A percentile compares a stretch with the other conserved stretches of the same genome.
Evolutionary conservation across 305 asterid genomes (phyloP).

Genomic region (Andrographis paniculata): DNA sequence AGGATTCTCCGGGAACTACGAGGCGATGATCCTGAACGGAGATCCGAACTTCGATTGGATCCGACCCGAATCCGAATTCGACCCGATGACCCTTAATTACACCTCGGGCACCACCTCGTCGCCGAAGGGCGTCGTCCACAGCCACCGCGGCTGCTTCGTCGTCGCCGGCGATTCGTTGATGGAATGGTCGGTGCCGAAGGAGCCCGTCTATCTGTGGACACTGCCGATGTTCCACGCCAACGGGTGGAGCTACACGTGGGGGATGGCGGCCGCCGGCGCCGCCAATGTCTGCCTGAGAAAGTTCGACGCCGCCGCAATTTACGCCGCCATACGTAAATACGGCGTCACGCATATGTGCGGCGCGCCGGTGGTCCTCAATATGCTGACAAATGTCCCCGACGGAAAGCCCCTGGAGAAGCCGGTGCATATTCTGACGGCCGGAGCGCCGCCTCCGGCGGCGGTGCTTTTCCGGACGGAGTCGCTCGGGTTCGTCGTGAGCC

Average conservation of each 20-base stretch:
- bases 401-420: constrained; percentile 29
- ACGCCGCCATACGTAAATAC: constrained; percentile 30
- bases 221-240: constrained; percentile 93
- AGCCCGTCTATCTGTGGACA: constrained; percentile 77
- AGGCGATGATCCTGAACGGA: constrained; percentile 35
- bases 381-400: constrained; percentile 39
- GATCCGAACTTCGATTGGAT: constrained; percentile 51
- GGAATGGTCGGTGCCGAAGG: constrained; percentile 59
- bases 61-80: constrained; percentile 53
- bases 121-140: constrained; percentile 79
- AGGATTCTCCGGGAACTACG: constrained; percentile 30
- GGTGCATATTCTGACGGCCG: constrained; percentile 61
- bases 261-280: constrained; percentile 81
- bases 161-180: constrained; percentile 44
- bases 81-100: constrained; percentile 59
- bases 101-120: constrained; percentile 91
- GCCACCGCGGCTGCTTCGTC: constrained; percentile 64
- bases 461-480: constrained; percentile 60
- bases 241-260: constrained; percentile 93
- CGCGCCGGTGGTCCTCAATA: constrained; percentile 21
- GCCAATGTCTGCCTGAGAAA: constrained; percentile 65
- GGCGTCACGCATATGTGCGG: constrained; percentile 80
- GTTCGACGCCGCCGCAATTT: constrained; percentile 41
- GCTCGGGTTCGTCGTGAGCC: constrained; percentile 56
- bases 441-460: constrained; percentile 83